These are phyloP conservation scores for Stenogyne calaminthoides DNA, from an alignment of 305 asterid species.

Conservation along the genomic window DNA sequence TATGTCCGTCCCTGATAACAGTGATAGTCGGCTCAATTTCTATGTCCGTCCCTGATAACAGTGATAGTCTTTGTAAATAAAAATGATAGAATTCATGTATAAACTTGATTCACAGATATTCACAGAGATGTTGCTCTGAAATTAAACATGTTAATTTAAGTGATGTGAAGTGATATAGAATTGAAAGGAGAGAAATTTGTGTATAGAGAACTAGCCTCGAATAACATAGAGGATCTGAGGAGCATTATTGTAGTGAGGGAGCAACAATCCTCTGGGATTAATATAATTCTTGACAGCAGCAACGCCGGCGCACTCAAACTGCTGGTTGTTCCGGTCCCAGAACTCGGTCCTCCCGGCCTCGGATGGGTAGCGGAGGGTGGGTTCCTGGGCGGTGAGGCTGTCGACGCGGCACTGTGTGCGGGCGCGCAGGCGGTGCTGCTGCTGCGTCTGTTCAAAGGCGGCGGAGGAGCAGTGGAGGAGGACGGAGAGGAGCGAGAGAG, in stretches of 20 bases:
- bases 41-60: too few relatives aligned
- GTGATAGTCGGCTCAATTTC: too few relatives aligned
- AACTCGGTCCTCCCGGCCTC: constrained; percentile 65
- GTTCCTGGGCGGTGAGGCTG: constrained; percentile 54
- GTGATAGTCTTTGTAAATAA: too few relatives aligned
- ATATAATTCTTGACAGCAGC: constrained; percentile 46
- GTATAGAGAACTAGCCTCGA: constrained; percentile 35
- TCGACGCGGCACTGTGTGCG: constrained; percentile 50
- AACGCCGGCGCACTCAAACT: constrained; percentile 68
- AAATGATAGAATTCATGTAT: too few relatives aligned
- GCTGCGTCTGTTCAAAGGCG: constrained; percentile 35
- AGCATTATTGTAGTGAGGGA: constrained; percentile 71
- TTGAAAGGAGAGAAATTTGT: not conserved
- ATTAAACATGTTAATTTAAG: too few relatives aligned
- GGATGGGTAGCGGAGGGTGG: constrained; percentile 36
- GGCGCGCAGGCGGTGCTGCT: constrained; percentile 48
- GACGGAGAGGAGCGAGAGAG: constrained; percentile 28
- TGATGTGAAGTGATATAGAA: too few relatives aligned
- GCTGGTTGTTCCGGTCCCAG: constrained; percentile 57
- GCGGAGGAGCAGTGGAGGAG: constrained; percentile 37
- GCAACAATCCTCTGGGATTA: constrained; percentile 46
- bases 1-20: too few relatives aligned
- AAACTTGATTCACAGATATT: too few relatives aligned
- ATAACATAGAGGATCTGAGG: constrained; percentile 53
- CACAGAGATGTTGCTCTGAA: too few relatives aligned